phyloP scores from a whole-genome alignment of 1,284 basidiomycete species.

The Fistulinella cinereoalba region DNA sequence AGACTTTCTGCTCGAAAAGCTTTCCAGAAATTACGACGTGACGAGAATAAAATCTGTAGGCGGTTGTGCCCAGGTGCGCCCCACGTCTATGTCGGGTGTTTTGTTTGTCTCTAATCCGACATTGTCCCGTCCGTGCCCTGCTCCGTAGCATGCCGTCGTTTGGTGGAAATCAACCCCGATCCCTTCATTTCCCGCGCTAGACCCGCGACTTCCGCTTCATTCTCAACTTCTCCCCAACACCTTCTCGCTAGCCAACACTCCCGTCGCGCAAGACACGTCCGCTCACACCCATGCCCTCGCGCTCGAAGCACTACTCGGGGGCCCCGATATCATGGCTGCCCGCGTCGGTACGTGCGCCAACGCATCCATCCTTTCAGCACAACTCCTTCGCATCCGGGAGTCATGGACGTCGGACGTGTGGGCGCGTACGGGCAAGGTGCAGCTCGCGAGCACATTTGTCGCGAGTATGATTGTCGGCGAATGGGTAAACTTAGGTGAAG shows the following conservation, averaged over 20 bases:
- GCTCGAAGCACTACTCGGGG: slow-evolving; percentile 70
- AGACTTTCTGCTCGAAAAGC: slow-evolving; percentile 75
- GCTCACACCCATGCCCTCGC: slow-evolving; percentile 71
- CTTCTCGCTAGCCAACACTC: slow-evolving; percentile 73
- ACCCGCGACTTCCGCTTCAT: slow-evolving; percentile 62
- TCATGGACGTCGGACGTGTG: slow-evolving; percentile 70
- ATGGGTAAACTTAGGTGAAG: slow-evolving; percentile 68
- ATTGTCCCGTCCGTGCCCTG: slow-evolving; percentile 3
- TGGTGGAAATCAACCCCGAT: slow-evolving; percentile 78
- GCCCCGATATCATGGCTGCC: slow-evolving; percentile 69
- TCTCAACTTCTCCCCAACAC: slow-evolving; percentile 63
- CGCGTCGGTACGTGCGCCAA: slow-evolving; percentile 70
- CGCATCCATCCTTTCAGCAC: slow-evolving; percentile 65
- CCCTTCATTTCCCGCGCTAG: slow-evolving; percentile 62
- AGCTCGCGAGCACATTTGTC: slow-evolving; percentile 69
- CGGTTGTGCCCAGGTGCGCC: slow-evolving; percentile 65
- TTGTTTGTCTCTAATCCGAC: slow-evolving; percentile 7
- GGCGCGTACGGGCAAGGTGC: slow-evolving; percentile 64
- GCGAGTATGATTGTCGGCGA: slow-evolving; percentile 68
- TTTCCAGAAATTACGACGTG: slow-evolving; percentile 64
- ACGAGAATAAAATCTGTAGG: slow-evolving; percentile 68
- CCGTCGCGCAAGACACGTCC: slow-evolving; percentile 73
- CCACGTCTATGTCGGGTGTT: background rate
- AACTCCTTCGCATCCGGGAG: slow-evolving; percentile 67
- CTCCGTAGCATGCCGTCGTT: slow-evolving; percentile 65